Evolutionary conservation across 345 rosid species (phyloP).

Genomic region (Boechera divaricarpa): DNA sequence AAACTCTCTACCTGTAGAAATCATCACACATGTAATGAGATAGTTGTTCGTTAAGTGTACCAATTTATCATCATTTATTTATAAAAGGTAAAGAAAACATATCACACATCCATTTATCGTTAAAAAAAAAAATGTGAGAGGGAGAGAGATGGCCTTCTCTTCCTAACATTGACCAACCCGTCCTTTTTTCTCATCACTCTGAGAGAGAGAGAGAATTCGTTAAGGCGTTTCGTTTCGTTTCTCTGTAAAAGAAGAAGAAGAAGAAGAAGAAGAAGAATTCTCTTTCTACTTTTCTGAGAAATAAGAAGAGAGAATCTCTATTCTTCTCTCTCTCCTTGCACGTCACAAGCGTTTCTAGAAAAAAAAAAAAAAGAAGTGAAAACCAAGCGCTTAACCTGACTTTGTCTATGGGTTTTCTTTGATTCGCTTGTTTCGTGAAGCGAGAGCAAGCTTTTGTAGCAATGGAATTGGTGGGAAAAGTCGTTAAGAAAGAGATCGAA

Average conservation of each 20-base stretch:
- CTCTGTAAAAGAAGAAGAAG: constrained; percentile 17
- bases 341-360: constrained; percentile 33
- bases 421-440: constrained; percentile 36
- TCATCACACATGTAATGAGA: constrained; percentile 5
- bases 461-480: constrained; percentile 76
- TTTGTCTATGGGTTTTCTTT: constrained; percentile 30
- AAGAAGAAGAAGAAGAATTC: constrained; percentile 23
- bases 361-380: constrained; percentile 7
- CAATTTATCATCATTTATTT: background rate
- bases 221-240: constrained; percentile 32
- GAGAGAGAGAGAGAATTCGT: constrained; percentile 22
- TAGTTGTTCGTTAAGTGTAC: background rate
- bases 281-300: constrained; percentile 34
- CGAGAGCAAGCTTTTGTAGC: constrained; percentile 19
- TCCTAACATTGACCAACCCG: constrained; percentile 50
- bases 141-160: constrained; percentile 32
- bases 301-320: constrained; percentile 24
- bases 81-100: background rate
- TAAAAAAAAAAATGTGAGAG: background rate
- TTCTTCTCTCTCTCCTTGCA: constrained; percentile 28
- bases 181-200: constrained; percentile 26
- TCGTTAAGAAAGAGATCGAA: constrained; percentile 57
- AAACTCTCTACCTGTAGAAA: background rate
- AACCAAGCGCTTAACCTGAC: background rate
- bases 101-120: constrained; percentile 11